Evolutionary conservation across 1,284 basidiomycete species (phyloP), one percentile per base, ranked within the genome.

Genomic region (Gymnopus androsaceus): DNA sequence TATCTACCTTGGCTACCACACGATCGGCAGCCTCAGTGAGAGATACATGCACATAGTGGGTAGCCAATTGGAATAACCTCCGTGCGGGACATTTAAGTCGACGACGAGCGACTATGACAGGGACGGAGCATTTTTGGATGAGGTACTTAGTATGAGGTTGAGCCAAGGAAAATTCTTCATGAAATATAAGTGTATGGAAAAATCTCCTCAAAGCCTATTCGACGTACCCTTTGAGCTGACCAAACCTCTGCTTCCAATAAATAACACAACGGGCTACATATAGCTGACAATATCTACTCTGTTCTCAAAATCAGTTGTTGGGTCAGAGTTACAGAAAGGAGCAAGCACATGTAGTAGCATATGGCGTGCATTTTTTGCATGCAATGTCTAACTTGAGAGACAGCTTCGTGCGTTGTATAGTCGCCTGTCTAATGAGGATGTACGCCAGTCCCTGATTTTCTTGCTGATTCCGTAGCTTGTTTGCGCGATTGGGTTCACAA

Each of bases 91-190:
- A 83, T 69, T 90, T 90, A 64, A 94, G 83, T 4, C 92, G 80
- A 47, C 92, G 84, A 38, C 92, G 88, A 7, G 92, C 90, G 50
- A 94, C 89, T 94, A 95, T 95, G 56, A 95, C 94, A 2, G 92
- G 95, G 0, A 93, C 93, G 3, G 87, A 90, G 54, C 87, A 92
- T 74, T 94, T 94, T 75, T 94, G 94, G 41, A 98, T 94, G 48
- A 98, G 85, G 69, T 99, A n/a, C n/a, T n/a, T n/a, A 99, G 72
- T 98, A 94, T 3, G 93, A 96, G 0, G 95, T 98, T 3, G 94
- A 96, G n/a, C 95, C 95, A 34, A 98, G 87, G 4, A 98, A 79
- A 66, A 98, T 96, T 23, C 95, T 94, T 37, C 14, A 37, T 31
- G 65, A 8, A 34, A 56, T 31, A 19, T 41, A 38, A 57, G 33